Evolutionary conservation across 2,329 filamentous ascomycete species (phyloP), one percentile per base, ranked within the genome.

Genomic region (Oidium heveae): DNA sequence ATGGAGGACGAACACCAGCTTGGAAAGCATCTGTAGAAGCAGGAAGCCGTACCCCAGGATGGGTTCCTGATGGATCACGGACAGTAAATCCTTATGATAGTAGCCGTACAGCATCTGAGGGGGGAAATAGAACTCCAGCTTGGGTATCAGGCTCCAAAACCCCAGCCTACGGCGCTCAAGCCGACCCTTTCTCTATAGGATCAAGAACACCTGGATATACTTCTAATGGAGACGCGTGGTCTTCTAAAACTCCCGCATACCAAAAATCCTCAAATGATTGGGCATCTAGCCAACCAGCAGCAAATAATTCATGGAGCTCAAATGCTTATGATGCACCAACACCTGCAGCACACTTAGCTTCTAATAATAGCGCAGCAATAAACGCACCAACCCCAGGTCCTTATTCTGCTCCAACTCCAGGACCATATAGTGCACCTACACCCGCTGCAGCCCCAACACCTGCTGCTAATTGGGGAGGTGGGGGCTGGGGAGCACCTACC

Each of bases 71-170:
- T 62, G 80, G 80, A 7, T 81, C 77, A 3, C 72, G 78, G 49
- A 82, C 78, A 13, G 75, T 77, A 58, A 81, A 82, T 63, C 80
- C 81, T 1, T 63, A 66, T 20, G 77, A 82, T 62, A 79, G 79
- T 7, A 80, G 76, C 5, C 72, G 78, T 43, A 82, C 78, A 12
- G 74, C 85, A 1, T 93, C 94, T 61, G 86, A 86, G 18, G 74
- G 75, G 22, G 79, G 80, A 33, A 74, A 75, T 51, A 77, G 84
- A 54, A 87, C 82, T 1, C 83, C 83, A 8, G 82, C 82, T 5
- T 88, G 84, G 84, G 80, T 81, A 56, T 82, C 86, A 1, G 84
- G 83, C 54, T 78, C 81, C 54, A 82, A 83, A 65, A 89, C 84
- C 0, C 71, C 84, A 54, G 77, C 77, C 1, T 72, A 72, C 58